Evolutionary conservation across 1,284 basidiomycete genomes (phyloP).

Genomic region (Cutaneotrichosporon dermatis): DNA sequence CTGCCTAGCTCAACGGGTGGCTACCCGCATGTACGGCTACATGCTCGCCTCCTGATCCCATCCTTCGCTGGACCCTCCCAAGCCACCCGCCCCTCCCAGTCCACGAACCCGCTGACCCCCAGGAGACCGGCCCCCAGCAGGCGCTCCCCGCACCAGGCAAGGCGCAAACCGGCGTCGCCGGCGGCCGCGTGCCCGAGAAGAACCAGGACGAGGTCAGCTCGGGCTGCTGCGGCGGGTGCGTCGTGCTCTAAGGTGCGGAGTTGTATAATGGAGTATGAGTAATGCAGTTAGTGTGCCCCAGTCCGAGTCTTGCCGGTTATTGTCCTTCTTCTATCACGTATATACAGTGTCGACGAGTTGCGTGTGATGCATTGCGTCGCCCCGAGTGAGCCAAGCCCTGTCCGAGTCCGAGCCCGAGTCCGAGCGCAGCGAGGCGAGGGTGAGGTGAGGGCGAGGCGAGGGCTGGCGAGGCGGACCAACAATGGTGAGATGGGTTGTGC

Average conservation of each 20-base stretch:
- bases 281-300: too few relatives aligned
- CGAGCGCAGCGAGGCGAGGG: too few relatives aligned
- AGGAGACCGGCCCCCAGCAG: conserved; percentile 43
- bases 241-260: conserved; percentile 53
- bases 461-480: too few relatives aligned
- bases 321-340: background rate
- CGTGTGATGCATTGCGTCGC: background rate
- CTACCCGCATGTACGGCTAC: too few relatives aligned
- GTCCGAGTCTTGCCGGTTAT: background rate
- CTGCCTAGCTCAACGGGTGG: too few relatives aligned
- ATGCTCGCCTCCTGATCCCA: too few relatives aligned
- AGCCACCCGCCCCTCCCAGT: too few relatives aligned
- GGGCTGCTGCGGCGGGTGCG: conserved; percentile 70
- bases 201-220: conserved; percentile 49
- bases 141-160: conserved; percentile 50
- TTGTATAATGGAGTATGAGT: background rate
- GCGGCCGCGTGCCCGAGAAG: conserved; percentile 50
- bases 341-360: background rate
- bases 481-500: too few relatives aligned
- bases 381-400: too few relatives aligned
- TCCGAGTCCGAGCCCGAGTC: too few relatives aligned
- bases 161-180: conserved; percentile 55
- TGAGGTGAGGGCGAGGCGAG: too few relatives aligned
- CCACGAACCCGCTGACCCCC: background rate
- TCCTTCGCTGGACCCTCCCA: too few relatives aligned